A percentile compares a stretch with the other conserved stretches of the same genome.
phyloP scores from a whole-genome alignment of 2,329 filamentous ascomycete genomes.

The Magnaporthiopsis incrustans region DNA sequence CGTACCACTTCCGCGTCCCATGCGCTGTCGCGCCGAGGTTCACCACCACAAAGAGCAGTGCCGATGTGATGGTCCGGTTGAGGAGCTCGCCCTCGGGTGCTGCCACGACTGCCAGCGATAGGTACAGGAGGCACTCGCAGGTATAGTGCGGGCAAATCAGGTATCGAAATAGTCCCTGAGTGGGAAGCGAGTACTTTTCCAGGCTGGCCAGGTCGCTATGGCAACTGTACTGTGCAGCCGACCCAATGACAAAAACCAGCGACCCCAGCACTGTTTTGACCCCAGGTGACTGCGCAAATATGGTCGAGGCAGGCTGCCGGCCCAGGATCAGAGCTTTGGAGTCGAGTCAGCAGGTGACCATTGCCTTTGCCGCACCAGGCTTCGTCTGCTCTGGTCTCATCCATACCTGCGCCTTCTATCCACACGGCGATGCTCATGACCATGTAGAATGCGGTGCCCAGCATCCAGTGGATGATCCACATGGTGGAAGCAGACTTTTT shows the following conservation, averaged over 20 bases:
- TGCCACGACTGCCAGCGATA: constrained; percentile 64
- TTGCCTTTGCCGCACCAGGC: neutral
- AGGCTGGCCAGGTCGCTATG: constrained; percentile 63
- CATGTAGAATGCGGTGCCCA: constrained; percentile 73
- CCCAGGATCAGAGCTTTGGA: neutral
- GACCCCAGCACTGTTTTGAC: neutral
- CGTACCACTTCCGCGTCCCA: constrained; percentile 74
- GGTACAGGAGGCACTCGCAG: constrained; percentile 77
- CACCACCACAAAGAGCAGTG: constrained; percentile 61
- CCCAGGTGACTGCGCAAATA: neutral
- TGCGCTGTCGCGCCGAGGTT: constrained; percentile 79
- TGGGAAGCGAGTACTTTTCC: constrained; percentile 76
- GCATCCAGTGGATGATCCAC: constrained; percentile 75
- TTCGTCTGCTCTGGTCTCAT: constrained; percentile 16
- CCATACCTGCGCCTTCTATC: constrained; percentile 69
- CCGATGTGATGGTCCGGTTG: constrained; percentile 67
- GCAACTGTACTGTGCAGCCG: constrained; percentile 64
- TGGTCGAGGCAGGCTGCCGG: neutral
- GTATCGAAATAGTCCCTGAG: constrained; percentile 60
- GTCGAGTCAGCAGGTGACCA: neutral
- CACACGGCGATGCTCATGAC: constrained; percentile 68
- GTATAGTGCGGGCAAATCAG: constrained; percentile 87
- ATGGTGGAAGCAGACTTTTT: constrained; percentile 67
- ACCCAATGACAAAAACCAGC: constrained; percentile 58
- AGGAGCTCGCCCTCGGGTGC: constrained; percentile 58